Percentiles rank a stretch among this genome's conserved stretches.
Conservation (phyloP, 225 moss, liverwort and hornwort genomes). For the Polytrichum commune region DNA sequence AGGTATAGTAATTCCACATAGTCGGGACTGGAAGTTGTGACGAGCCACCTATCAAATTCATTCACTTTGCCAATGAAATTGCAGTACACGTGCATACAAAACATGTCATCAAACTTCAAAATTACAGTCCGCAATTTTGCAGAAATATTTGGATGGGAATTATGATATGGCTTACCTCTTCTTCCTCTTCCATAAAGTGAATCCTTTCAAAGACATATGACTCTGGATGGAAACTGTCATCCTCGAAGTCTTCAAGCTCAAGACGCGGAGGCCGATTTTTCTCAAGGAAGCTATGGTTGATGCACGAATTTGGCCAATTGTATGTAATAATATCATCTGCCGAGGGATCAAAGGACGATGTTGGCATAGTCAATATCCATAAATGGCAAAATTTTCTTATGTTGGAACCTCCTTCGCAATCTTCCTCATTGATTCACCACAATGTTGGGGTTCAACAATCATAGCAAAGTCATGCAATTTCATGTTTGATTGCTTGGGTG, state of each 20-base stretch:
- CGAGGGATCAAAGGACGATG: constrained; percentile 25
- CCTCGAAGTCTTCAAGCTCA: constrained; percentile 38
- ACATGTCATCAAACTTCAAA: not conserved
- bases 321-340: constrained; percentile 4
- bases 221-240: constrained; percentile 36
- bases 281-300: too few species aligned
- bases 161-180: constrained; percentile 19
- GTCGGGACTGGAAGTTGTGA: not conserved
- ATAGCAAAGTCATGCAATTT: too few species aligned
- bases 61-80: too few species aligned
- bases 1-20: not conserved
- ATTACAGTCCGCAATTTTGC: not conserved
- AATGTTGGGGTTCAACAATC: too few species aligned
- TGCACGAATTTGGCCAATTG: not conserved
- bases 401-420: too few species aligned
- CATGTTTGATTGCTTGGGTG: too few species aligned
- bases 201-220: constrained; percentile 30
- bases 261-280: constrained; percentile 5
- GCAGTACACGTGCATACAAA: not conserved
- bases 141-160: not conserved
- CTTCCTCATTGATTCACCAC: too few species aligned
- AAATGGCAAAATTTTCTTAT: not conserved
- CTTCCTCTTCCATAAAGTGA: constrained; percentile 38
- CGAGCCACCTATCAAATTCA: not conserved
- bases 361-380: constrained; percentile 31